phyloP scores from a whole-genome alignment of 2,329 filamentous ascomycete genomes.

The Colletotrichum sp. region DNA sequence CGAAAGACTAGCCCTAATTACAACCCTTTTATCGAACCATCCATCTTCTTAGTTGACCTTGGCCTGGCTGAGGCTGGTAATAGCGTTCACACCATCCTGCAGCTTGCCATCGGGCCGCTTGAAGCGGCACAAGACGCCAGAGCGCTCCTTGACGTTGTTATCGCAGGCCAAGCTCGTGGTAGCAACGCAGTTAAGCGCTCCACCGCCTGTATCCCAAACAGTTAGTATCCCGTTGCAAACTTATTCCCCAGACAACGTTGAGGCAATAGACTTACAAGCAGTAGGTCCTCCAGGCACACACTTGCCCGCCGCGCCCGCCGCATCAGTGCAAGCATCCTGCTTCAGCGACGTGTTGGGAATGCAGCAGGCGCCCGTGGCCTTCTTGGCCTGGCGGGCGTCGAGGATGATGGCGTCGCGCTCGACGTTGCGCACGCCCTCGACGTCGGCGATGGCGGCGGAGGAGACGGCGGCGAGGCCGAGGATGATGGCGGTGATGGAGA shows the following conservation, averaged over 20 bases:
- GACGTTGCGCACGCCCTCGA: conserved; percentile 15
- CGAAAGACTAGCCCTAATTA: not conserved
- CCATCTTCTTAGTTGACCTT: conserved; percentile 26
- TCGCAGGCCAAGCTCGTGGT: conserved; percentile 29
- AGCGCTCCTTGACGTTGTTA: conserved; percentile 29
- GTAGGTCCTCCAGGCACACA: conserved; percentile 35
- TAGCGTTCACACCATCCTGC: conserved; percentile 29
- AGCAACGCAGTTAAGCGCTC: conserved; percentile 29
- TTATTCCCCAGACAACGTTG: no score
- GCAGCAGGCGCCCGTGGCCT: conserved; percentile 37
- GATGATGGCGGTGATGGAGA: conserved; percentile 25
- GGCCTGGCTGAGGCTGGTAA: conserved; percentile 27
- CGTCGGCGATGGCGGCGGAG: conserved; percentile 23
- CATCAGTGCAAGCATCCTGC: conserved; percentile 35
- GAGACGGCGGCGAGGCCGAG: conserved; percentile 28
- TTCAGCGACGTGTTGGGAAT: conserved; percentile 35
- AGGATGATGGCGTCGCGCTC: not conserved
- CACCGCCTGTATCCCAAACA: conserved; percentile 23
- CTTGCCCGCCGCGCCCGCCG: conserved; percentile 31
- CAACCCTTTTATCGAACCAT: no score
- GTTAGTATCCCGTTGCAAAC: no score
- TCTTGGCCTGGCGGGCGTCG: conserved; percentile 35
- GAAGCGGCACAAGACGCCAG: conserved; percentile 31
- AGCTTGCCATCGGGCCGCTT: conserved; percentile 26
- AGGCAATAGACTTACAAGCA: conserved; percentile 30